phyloP scores from a whole-genome alignment of 169 alveolate genomes.

The Eimeria necatrix region DNA sequence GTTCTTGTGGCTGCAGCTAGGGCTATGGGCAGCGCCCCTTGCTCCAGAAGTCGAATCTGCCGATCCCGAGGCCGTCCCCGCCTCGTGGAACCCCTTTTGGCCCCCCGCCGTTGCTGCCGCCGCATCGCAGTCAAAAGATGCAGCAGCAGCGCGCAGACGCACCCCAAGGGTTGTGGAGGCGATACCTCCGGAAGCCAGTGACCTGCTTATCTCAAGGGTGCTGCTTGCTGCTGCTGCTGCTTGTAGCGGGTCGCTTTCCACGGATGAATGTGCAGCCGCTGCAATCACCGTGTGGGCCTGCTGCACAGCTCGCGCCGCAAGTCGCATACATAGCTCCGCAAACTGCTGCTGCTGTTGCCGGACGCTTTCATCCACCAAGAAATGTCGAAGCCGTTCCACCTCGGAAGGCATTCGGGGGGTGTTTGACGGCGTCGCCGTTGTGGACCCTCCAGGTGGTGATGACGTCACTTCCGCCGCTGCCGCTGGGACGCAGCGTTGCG shows the following conservation, averaged over 20 bases:
- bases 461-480: not conserved
- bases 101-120: not conserved
- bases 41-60: not conserved
- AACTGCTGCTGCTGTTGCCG: slow-evolving; percentile 22
- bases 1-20: not conserved
- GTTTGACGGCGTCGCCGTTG: not conserved
- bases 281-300: not conserved
- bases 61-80: not conserved
- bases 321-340: slow-evolving; percentile 28
- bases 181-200: slow-evolving; percentile 23
- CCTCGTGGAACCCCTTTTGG: not conserved
- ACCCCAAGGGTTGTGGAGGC: slow-evolving; percentile 8
- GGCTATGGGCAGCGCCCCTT: not conserved
- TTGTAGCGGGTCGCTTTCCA: not conserved
- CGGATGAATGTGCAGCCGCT: not conserved
- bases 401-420: no score
- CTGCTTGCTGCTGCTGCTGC: slow-evolving; percentile 58
- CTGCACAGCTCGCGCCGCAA: not conserved
- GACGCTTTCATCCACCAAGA: not conserved
- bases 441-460: not conserved
- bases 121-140: slow-evolving; percentile 45
- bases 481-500: slow-evolving; percentile 4
- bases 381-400: no score
- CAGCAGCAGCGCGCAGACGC: slow-evolving; percentile 34
- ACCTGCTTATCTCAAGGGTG: slow-evolving; percentile 36